Evolutionary conservation across 768 basidiomycete species (phyloP).

Genomic region (Amanita pallidorosea): DNA sequence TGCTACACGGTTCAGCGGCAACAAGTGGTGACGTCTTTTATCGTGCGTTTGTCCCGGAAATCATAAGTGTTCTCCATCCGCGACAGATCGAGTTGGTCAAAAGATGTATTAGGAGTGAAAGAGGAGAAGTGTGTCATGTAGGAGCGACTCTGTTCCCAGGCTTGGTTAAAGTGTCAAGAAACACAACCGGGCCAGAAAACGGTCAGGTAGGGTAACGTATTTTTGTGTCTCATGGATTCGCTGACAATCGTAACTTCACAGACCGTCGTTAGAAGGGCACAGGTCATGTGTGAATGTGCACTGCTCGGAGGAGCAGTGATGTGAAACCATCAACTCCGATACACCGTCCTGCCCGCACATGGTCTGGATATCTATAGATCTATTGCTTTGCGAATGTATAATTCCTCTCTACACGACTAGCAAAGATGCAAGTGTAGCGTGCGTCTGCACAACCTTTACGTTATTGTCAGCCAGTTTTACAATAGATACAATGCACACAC

Average conservation of each 20-base stretch:
- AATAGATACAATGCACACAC: background rate
- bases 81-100: conserved; percentile 79
- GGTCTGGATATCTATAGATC: conserved; percentile 10
- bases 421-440: conserved; percentile 76
- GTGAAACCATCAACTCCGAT: conserved; percentile 2
- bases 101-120: conserved; percentile 67
- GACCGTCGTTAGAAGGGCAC: conserved; percentile 73
- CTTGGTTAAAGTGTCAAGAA: conserved; percentile 66
- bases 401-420: conserved; percentile 48
- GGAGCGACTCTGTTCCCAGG: conserved; percentile 85
- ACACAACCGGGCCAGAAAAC: conserved; percentile 28
- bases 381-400: conserved; percentile 15
- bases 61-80: conserved; percentile 64
- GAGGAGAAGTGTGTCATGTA: conserved; percentile 62
- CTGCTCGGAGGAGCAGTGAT: conserved; percentile 23
- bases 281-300: conserved; percentile 83
- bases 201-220: conserved; percentile 30
- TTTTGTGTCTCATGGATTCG: conserved; percentile 5
- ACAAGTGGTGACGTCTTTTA: conserved; percentile 68
- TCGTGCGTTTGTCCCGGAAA: conserved; percentile 77
- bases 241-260: conserved; percentile 11
- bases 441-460: conserved; percentile 64
- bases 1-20: conserved; percentile 67
- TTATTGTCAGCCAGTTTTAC: conserved; percentile 5
- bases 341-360: conserved; percentile 1